A percentile compares a stretch with the other conserved stretches of the same genome.
Conservation (phyloP, 2,329 filamentous ascomycete species). For the Nannizzia gypsea region DNA sequence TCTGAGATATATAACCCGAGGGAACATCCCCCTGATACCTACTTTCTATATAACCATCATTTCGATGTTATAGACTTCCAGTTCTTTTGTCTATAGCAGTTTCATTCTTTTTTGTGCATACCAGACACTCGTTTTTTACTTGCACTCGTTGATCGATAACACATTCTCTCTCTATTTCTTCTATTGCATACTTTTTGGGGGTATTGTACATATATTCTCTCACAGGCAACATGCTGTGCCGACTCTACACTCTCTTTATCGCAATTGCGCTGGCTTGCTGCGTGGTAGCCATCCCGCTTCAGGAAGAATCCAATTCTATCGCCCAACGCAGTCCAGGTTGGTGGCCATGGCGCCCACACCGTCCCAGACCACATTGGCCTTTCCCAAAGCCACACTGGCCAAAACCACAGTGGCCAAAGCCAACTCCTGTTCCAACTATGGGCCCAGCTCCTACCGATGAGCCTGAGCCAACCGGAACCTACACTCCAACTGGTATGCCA, state of each 20-base stretch:
- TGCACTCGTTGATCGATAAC: neutral
- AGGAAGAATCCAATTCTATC: neutral
- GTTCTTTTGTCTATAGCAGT: neutral
- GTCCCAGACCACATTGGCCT: neutral
- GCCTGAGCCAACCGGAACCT: neutral
- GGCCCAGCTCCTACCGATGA: neutral
- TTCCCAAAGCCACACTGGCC: neutral
- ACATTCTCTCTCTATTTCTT: neutral
- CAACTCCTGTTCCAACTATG: neutral
- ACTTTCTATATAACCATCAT: neutral
- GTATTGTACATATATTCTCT: conserved; percentile 3
- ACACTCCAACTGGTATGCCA: neutral
- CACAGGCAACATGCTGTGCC: conserved; percentile 5
- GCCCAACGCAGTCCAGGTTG: neutral
- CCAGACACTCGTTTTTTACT: neutral
- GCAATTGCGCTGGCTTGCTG: neutral
- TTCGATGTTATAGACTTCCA: neutral
- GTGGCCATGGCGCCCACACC: neutral
- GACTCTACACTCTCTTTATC: conserved; percentile 6
- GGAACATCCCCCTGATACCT: neutral
- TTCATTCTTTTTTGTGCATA: neutral
- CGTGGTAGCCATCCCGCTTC: neutral
- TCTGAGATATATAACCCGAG: conserved; percentile 1
- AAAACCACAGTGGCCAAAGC: neutral
- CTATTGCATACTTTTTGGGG: neutral